phyloP scores from a whole-genome alignment of 176 grass and related monocot species.

The Thinopyrum elongatum region DNA sequence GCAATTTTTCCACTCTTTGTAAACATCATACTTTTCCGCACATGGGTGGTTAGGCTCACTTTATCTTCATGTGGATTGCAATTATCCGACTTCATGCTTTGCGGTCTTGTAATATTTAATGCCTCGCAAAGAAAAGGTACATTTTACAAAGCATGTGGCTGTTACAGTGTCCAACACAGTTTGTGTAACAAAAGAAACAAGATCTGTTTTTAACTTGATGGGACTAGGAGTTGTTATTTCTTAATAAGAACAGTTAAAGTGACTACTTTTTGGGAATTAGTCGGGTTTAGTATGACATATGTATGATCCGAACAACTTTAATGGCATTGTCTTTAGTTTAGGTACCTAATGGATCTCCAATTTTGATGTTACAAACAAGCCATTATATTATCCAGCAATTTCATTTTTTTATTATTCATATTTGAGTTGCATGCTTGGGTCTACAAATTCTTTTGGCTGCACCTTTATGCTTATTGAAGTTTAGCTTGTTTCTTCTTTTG shows the following conservation, averaged over 20 bases:
- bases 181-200: background rate
- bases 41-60: background rate
- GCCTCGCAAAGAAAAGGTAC: background rate
- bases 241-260: background rate
- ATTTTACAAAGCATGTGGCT: background rate
- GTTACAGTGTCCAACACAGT: conserved; percentile 1
- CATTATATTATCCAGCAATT: background rate
- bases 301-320: background rate
- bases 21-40: background rate
- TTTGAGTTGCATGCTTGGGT: conserved; percentile 5
- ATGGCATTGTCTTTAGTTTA: background rate
- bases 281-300: background rate
- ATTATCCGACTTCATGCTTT: background rate
- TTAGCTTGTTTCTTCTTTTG: conserved; percentile 24
- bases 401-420: background rate
- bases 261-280: background rate
- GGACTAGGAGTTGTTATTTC: background rate
- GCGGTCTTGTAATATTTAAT: conserved; percentile 14
- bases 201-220: background rate
- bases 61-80: conserved; percentile 20
- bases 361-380: background rate
- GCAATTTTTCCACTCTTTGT: background rate
- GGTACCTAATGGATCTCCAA: background rate
- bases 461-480: conserved; percentile 4
- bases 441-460: background rate